Evolutionary conservation across 106 monocot genomes (phyloP).

Genomic region (Vanilla planifolia): DNA sequence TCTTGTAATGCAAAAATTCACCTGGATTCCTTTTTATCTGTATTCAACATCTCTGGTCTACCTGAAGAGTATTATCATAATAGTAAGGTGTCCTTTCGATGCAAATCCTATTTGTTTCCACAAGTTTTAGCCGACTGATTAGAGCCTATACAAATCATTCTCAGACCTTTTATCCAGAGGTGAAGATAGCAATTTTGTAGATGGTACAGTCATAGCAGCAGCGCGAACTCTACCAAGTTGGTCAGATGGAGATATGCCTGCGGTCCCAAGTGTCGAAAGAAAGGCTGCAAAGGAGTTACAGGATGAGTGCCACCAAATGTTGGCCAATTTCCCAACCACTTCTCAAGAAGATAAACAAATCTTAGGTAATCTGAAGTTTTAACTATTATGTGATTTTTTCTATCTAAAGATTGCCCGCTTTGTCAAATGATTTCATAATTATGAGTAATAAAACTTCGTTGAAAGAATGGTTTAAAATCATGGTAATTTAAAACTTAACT

Average conservation of each 20-base stretch:
- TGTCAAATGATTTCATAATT: not conserved
- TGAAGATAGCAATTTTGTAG: slow-evolving; percentile 63
- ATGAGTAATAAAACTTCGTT: not conserved
- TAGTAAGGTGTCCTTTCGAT: slow-evolving; percentile 28
- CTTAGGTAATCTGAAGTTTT: slow-evolving; percentile 33
- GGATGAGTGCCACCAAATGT: slow-evolving; percentile 75
- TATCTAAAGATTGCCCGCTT: no score
- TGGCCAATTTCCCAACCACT: slow-evolving; percentile 64
- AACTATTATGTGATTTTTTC: no score
- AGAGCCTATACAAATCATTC: not conserved
- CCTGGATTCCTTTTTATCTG: slow-evolving; percentile 84
- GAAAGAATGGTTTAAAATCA: no score
- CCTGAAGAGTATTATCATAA: slow-evolving; percentile 81
- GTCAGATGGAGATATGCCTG: slow-evolving; percentile 75
- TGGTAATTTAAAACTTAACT: no score
- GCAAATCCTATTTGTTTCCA: no score
- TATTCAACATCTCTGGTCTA: slow-evolving; percentile 86
- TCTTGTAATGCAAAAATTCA: slow-evolving; percentile 69
- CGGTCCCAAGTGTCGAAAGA: slow-evolving; percentile 79
- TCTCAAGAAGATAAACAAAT: slow-evolving; percentile 60
- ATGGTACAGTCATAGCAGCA: slow-evolving; percentile 91
- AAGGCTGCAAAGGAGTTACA: slow-evolving; percentile 77
- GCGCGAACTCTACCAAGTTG: slow-evolving; percentile 76
- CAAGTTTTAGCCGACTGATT: not conserved
- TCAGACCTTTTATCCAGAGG: slow-evolving; percentile 39